Conservation (phyloP, 2,329 filamentous ascomycete species). For the Alternaria panax region DNA sequence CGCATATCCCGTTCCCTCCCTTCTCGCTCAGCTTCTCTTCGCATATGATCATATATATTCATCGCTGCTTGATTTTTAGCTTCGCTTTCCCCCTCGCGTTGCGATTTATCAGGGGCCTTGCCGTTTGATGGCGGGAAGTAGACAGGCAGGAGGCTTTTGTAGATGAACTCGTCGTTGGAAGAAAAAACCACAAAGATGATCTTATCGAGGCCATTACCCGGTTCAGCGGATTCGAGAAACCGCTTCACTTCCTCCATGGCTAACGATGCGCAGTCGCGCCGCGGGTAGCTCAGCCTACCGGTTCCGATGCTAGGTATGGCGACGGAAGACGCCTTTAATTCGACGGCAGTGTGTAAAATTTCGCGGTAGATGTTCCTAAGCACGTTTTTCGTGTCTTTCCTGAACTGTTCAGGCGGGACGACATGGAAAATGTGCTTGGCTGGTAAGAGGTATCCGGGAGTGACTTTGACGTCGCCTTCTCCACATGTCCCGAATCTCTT, state of each 20-base stretch:
- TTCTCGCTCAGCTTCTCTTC: constrained; percentile 32
- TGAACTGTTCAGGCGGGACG: constrained; percentile 37
- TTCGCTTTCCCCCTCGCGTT: constrained; percentile 31
- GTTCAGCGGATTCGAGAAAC: constrained; percentile 37
- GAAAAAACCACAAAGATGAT: constrained; percentile 43
- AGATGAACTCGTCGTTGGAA: constrained; percentile 40
- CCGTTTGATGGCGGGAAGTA: constrained; percentile 40
- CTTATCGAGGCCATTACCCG: constrained; percentile 32
- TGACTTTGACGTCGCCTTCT: constrained; percentile 40
- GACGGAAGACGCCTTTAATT: constrained; percentile 38
- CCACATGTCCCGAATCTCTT: constrained; percentile 36
- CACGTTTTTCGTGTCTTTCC: constrained; percentile 30
- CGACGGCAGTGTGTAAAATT: constrained; percentile 32
- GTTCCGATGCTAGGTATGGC: constrained; percentile 46
- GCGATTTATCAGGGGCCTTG: neutral
- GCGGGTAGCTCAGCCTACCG: constrained; percentile 39
- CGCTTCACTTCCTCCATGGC: constrained; percentile 45
- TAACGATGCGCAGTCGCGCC: constrained; percentile 36
- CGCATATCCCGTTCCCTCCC: constrained; percentile 26
- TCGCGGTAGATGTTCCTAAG: constrained; percentile 41
- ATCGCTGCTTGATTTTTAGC: constrained; percentile 34
- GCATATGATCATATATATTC: constrained; percentile 31
- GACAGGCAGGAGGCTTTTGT: constrained; percentile 41
- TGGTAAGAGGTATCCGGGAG: constrained; percentile 37
- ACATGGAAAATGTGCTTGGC: constrained; percentile 41